These are phyloP conservation scores for Kazachstania martiniae DNA, from an alignment of 805 yeast species.

Conservation along the genomic window DNA sequence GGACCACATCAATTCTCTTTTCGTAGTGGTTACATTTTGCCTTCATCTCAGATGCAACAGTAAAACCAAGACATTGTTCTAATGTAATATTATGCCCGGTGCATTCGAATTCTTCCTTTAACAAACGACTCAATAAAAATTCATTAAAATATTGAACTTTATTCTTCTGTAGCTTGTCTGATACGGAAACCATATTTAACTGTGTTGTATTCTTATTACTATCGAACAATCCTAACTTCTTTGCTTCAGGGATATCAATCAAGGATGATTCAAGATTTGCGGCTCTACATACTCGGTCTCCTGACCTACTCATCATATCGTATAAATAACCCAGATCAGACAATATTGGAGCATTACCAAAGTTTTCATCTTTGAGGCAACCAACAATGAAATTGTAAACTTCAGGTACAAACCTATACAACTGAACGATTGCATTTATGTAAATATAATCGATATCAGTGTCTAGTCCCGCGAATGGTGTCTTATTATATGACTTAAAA, in stretches of 20 bases:
- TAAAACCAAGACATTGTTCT: conserved; percentile 26
- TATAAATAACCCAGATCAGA: conserved; percentile 80
- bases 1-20: conserved; percentile 10
- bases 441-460: conserved; percentile 72
- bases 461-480: conserved; percentile 76
- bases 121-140: conserved; percentile 15
- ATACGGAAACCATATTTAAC: no score
- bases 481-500: conserved; percentile 70
- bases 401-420: conserved; percentile 67
- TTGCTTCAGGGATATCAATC: conserved; percentile 37
- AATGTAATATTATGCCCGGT: conserved; percentile 14
- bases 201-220: no score
- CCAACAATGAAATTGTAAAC: conserved; percentile 54
- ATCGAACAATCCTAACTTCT: conserved; percentile 37
- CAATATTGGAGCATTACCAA: conserved; percentile 40
- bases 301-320: conserved; percentile 82
- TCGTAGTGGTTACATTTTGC: conserved; percentile 19
- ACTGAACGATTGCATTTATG: conserved; percentile 68
- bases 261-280: conserved; percentile 60
- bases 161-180: conserved; percentile 13
- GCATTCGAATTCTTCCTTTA: conserved; percentile 20
- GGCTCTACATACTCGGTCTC: conserved; percentile 70
- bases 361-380: conserved; percentile 43
- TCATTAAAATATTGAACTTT: conserved; percentile 20
- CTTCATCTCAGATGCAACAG: conserved; percentile 14